Base-by-base conservation (phyloP, 2,329 filamentous ascomycete genomes). In the Emmonsia crescens region DNA sequence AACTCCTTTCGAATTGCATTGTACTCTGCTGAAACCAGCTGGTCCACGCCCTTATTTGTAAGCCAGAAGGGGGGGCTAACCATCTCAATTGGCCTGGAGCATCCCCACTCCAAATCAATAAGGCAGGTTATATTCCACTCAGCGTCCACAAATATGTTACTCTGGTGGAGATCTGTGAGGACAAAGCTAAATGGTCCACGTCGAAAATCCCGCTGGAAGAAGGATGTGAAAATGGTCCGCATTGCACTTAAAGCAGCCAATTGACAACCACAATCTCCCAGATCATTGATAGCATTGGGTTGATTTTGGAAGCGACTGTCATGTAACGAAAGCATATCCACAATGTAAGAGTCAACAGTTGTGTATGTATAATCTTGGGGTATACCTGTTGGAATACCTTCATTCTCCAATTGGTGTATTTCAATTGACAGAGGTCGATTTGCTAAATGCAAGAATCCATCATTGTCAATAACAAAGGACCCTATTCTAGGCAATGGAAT, bases 161-260 rank as follows among this genome's bases (percentile, higher is more conserved):
- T 74, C 52, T 67, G 66, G 57, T 78, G 72, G 16, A 78, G 66
- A 62, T 78, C 75, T 12, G 74, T 76, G 14, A 78, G 68, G 60
- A 66, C 10, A 38, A 71, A 65, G 36, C 71, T 61, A 63, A 75
- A 77, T 0, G 73, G 73, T 1, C 74, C 74, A 31, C 69, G 61
- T 19, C 70, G 68, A 31, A 74, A 66, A 67, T 73, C 67, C 5
- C 66, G 64, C 14, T 58, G 68, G 29, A 65, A 69, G 70, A 57
- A 72, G 40, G 62, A 73, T 68, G 16, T 65, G 57, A 52, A 64
- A 49, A 57, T 67, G 46, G 62, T 72, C 69, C 57, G 71, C 70
- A 63, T 70, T 64, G 61, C 74, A 66, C 61, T 68, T 66, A 63
- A 65, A 66, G 61, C 69, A 59, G 65, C 71, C 61, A n/a, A 65